phyloP scores from a whole-genome alignment of 75 land plant species.

The Picea sitchensis region DNA sequence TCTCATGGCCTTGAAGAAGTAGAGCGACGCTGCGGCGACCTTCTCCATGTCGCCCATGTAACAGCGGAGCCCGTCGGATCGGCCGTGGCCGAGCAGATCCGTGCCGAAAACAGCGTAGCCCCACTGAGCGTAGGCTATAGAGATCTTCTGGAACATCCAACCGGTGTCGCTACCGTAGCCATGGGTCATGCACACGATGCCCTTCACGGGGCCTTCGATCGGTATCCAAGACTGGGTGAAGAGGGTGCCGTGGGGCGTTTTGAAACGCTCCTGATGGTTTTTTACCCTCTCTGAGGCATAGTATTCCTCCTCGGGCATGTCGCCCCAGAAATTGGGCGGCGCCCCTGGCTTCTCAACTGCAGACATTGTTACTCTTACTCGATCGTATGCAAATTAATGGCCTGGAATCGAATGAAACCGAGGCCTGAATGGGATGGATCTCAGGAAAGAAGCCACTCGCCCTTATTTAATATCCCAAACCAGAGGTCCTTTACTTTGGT shows the following conservation, averaged over 20 bases:
- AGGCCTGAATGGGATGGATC: no score
- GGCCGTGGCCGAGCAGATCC: slow-evolving; percentile 88
- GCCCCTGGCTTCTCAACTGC: neutral
- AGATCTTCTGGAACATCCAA: slow-evolving; percentile 85
- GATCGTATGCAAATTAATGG: no score
- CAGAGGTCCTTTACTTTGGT: no score
- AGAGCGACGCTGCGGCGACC: slow-evolving; percentile 58
- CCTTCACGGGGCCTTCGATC: slow-evolving; percentile 42
- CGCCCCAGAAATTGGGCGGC: slow-evolving; percentile 73
- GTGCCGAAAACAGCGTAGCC: slow-evolving; percentile 86
- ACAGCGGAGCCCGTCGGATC: slow-evolving; percentile 79
- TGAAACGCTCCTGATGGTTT: slow-evolving; percentile 52
- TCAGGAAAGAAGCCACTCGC: no score
- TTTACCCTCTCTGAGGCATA: slow-evolving; percentile 68
- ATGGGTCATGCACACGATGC: slow-evolving; percentile 72
- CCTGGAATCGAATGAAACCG: no score
- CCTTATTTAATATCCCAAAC: no score
- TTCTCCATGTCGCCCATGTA: slow-evolving; percentile 70
- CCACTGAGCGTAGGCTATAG: slow-evolving; percentile 65
- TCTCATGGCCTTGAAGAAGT: slow-evolving; percentile 52
- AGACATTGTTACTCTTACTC: neutral
- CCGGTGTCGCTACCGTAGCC: slow-evolving; percentile 93
- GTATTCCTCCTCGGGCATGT: slow-evolving; percentile 72
- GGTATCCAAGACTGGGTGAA: slow-evolving; percentile 81
- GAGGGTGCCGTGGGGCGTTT: slow-evolving; percentile 68